A percentile compares a stretch with the other conserved stretches of the same genome.
Conservation (phyloP, 78 protist genomes). For the Planoprotostelium fungivorum region DNA sequence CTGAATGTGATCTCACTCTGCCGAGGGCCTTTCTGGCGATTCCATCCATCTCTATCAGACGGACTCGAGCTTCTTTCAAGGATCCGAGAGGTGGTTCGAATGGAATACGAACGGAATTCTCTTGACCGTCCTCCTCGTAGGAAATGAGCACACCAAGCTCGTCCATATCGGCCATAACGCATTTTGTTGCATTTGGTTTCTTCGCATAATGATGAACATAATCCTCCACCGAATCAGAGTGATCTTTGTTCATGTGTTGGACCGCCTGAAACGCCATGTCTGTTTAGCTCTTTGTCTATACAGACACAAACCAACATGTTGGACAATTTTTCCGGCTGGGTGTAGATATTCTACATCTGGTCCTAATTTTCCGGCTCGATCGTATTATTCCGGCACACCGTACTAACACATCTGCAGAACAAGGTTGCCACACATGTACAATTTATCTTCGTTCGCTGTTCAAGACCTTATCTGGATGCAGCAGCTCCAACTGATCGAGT, state of each 20-base stretch:
- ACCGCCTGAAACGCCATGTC: not conserved
- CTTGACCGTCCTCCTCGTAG: not conserved
- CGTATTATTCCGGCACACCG: too few species aligned
- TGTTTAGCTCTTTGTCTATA: too few species aligned
- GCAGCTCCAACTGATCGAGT: not conserved
- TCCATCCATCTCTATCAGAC: not conserved
- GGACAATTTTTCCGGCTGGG: too few species aligned
- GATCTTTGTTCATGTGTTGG: not conserved
- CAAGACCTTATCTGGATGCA: not conserved
- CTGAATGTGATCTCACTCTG: constrained; percentile 1
- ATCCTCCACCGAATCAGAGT: not conserved
- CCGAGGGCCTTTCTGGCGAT: not conserved
- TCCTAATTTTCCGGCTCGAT: too few species aligned
- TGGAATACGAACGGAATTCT: not conserved
- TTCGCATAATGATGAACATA: not conserved
- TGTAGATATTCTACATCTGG: too few species aligned
- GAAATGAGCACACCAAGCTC: not conserved
- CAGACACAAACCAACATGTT: too few species aligned
- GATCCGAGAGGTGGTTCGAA: not conserved
- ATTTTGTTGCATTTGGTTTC: not conserved
- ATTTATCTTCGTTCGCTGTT: too few species aligned
- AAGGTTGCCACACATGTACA: too few species aligned
- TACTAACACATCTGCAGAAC: too few species aligned
- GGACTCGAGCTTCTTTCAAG: not conserved
- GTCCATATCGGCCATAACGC: not conserved